Conservation (phyloP, 192 early-diverging fungal species). For the Nowakowskiella sp. region DNA sequence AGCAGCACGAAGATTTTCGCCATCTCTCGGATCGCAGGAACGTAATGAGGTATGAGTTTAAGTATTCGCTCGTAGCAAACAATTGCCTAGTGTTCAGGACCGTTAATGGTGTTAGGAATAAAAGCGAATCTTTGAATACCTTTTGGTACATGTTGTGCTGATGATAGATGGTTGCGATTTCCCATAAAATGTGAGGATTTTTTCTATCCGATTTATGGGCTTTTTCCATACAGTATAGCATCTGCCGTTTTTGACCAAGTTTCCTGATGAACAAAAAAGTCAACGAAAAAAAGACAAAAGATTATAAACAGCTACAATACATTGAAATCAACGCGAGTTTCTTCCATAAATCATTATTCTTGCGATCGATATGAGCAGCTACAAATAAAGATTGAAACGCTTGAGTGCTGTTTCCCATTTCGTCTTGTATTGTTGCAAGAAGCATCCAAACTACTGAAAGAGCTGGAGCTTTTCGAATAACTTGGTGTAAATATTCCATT, state of each 20-base stretch:
- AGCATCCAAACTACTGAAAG: conserved; percentile 78
- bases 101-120: conserved; percentile 22
- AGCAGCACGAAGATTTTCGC: conserved; percentile 46
- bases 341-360: conserved; percentile 75
- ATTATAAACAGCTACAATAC: conserved; percentile 24
- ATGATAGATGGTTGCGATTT: conserved; percentile 57
- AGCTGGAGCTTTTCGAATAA: conserved; percentile 64
- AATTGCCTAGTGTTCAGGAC: conserved; percentile 34
- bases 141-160: conserved; percentile 43
- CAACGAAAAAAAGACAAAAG: conserved; percentile 9
- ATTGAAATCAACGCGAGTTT: conserved; percentile 65
- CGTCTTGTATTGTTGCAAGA: conserved; percentile 84
- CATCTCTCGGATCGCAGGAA: conserved; percentile 56
- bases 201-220: conserved; percentile 55
- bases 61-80: conserved; percentile 34
- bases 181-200: conserved; percentile 62
- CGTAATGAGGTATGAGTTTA: conserved; percentile 52
- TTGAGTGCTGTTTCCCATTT: conserved; percentile 64
- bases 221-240: conserved; percentile 72
- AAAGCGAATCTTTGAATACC: conserved; percentile 22
- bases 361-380: conserved; percentile 78
- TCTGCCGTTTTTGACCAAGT: conserved; percentile 61
- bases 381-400: conserved; percentile 72
- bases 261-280: conserved; percentile 24
- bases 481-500: conserved; percentile 66